Conservation (phyloP, 768 basidiomycete species). For the Zangia roseola region DNA sequence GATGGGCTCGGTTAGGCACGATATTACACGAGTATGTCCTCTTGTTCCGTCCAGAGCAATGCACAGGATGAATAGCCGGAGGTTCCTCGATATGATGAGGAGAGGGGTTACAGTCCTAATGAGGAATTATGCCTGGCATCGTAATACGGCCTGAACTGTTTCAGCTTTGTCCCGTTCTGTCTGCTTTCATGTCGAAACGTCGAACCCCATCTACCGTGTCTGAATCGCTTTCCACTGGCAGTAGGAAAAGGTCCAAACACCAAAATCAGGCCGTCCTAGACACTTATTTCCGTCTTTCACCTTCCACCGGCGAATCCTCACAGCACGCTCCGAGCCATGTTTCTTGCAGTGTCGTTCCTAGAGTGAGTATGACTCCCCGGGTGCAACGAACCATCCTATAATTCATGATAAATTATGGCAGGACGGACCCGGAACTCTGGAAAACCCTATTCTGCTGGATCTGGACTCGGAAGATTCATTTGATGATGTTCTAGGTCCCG, state of each 20-base stretch:
- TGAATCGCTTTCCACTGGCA: too few relatives aligned
- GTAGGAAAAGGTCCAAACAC: conserved; percentile 23
- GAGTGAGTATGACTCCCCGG: conserved; percentile 10
- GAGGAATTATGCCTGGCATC: too few relatives aligned
- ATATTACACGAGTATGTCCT: too few relatives aligned
- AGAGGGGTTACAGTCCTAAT: too few relatives aligned
- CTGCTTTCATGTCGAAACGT: conserved; percentile 24
- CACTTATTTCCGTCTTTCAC: conserved; percentile 22
- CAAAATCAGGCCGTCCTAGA: conserved; percentile 22
- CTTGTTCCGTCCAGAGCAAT: too few relatives aligned
- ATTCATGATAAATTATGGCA: conserved; percentile 13
- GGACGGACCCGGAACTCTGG: conserved; percentile 22
- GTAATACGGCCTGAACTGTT: too few relatives aligned
- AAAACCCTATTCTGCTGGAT: conserved; percentile 26
- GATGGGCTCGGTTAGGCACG: too few relatives aligned
- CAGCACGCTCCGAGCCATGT: conserved; percentile 15
- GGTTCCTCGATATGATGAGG: too few relatives aligned
- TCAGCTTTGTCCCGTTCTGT: too few relatives aligned
- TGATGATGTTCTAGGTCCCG: not conserved
- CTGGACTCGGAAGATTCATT: conserved; percentile 22
- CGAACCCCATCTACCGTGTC: conserved; percentile 8
- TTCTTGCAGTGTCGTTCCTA: conserved; percentile 16
- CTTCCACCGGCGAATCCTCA: conserved; percentile 15
- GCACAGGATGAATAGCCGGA: too few relatives aligned
- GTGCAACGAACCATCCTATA: not conserved